Conservation (phyloP, 2,329 filamentous ascomycete genomes). For the Aschersonia sp. region DNA sequence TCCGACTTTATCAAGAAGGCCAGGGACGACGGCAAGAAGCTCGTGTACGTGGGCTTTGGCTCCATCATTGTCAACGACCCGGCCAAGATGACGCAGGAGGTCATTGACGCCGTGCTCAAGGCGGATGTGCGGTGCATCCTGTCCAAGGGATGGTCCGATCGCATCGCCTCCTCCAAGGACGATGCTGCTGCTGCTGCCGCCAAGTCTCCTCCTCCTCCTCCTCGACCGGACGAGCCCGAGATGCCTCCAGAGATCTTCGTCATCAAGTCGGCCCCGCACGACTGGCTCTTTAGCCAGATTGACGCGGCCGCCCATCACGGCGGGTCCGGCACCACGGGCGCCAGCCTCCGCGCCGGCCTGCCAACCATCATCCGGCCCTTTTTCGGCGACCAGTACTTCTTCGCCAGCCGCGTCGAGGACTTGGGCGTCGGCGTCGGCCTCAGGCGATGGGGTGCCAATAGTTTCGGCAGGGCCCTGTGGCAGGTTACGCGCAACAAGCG, state of each 20-base stretch:
- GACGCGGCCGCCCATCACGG: constrained; percentile 93
- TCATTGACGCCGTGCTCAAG: constrained; percentile 79
- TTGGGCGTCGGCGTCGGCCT: constrained; percentile 83
- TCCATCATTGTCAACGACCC: constrained; percentile 91
- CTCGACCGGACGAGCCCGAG: constrained; percentile 46
- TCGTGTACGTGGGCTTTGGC: constrained; percentile 95
- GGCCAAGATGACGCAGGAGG: constrained; percentile 75
- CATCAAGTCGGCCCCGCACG: constrained; percentile 84
- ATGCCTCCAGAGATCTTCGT: constrained; percentile 68
- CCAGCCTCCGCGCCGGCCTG: constrained; percentile 76
- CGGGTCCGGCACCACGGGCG: constrained; percentile 86
- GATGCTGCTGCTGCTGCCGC: no score
- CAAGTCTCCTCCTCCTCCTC: constrained; percentile 13
- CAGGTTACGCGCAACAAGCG: constrained; percentile 78
- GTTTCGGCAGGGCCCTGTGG: constrained; percentile 79
- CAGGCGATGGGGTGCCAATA: constrained; percentile 75
- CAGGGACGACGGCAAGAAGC: constrained; percentile 66
- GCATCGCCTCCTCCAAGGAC: constrained; percentile 36
- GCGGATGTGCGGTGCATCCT: constrained; percentile 90
- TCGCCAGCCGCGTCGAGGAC: constrained; percentile 78
- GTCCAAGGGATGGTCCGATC: constrained; percentile 94
- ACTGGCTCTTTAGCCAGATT: constrained; percentile 90
- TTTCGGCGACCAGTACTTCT: constrained; percentile 97
- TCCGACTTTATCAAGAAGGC: constrained; percentile 72
- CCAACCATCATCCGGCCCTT: constrained; percentile 94